Conservation (phyloP, 2,329 filamentous ascomycete genomes). For the Phaeoacremonium minimum region DNA sequence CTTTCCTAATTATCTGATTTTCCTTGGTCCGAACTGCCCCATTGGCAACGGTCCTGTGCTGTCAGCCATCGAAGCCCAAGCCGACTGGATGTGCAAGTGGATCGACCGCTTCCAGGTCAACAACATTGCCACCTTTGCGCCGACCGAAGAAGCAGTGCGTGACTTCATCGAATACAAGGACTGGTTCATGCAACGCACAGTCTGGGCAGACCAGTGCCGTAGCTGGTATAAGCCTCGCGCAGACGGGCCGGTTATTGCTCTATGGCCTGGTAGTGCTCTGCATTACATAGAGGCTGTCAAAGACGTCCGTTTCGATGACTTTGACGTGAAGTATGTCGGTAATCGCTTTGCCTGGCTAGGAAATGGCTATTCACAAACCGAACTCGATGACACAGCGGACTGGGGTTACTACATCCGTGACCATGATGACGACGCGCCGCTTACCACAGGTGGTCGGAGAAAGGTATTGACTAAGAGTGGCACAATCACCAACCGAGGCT, state of each 20-base stretch:
- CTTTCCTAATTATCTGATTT: neutral
- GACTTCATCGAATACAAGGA: conserved; percentile 46
- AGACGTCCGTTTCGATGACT: neutral
- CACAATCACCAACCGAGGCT: no score
- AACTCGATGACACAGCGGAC: neutral
- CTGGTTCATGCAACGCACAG: conserved; percentile 36
- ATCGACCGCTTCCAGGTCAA: conserved; percentile 32
- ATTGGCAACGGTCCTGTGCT: neutral
- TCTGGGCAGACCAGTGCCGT: conserved; percentile 38
- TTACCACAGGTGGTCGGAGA: no score
- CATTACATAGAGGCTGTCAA: conserved; percentile 38
- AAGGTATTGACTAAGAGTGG: no score
- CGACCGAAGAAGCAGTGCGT: conserved; percentile 38
- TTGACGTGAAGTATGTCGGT: neutral
- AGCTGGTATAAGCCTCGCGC: conserved; percentile 41
- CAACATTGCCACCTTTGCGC: conserved; percentile 36
- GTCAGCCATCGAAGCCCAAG: neutral
- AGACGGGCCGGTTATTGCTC: conserved; percentile 37
- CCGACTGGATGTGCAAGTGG: neutral
- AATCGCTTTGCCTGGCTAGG: neutral
- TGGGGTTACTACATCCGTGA: neutral
- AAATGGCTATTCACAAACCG: neutral
- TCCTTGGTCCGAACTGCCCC: neutral
- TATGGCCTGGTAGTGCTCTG: conserved; percentile 39
- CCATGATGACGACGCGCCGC: conserved; percentile 1